These are phyloP conservation scores for Neoscytalidium dimidiatum DNA, from an alignment of 2,329 filamentous ascomycete species.

Conservation along the genomic window DNA sequence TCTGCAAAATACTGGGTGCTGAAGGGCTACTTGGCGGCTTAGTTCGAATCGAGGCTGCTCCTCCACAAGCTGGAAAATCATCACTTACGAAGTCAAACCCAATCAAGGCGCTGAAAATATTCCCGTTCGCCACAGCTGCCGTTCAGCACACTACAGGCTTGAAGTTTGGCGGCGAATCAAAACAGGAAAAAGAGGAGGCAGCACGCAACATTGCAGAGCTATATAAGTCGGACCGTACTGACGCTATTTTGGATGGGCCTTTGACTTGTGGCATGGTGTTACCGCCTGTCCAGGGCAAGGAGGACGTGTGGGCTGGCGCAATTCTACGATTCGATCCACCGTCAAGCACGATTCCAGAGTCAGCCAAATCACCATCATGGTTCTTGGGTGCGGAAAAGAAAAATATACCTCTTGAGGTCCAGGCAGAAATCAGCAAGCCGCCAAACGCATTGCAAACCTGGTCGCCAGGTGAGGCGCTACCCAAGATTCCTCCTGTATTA, in stretches of 20 bases:
- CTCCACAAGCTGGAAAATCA: slow-evolving; percentile 65
- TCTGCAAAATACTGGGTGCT: slow-evolving; percentile 74
- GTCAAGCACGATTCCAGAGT: slow-evolving; percentile 39
- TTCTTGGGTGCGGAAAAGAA: slow-evolving; percentile 75
- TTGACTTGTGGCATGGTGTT: slow-evolving; percentile 87
- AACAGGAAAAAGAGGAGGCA: slow-evolving; percentile 77
- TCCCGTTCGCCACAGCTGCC: slow-evolving; percentile 68
- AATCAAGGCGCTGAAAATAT: slow-evolving; percentile 72
- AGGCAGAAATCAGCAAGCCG: slow-evolving; percentile 63
- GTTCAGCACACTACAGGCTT: slow-evolving; percentile 65
- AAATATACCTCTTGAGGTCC: slow-evolving; percentile 68
- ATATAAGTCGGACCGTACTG: slow-evolving; percentile 60
- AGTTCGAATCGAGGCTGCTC: slow-evolving; percentile 82
- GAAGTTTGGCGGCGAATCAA: slow-evolving; percentile 85
- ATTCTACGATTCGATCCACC: slow-evolving; percentile 75
- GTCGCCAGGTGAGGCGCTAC: slow-evolving; percentile 59
- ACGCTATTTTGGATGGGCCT: slow-evolving; percentile 74
- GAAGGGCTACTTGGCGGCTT: slow-evolving; percentile 80
- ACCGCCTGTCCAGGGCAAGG: slow-evolving; percentile 58
- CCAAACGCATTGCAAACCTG: slow-evolving; percentile 36
- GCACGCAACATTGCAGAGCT: slow-evolving; percentile 70
- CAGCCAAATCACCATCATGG: slow-evolving; percentile 64
- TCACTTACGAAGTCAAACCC: slow-evolving; percentile 39
- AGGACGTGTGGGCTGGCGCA: slow-evolving; percentile 74
- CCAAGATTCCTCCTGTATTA: slow-evolving; percentile 59